These are phyloP conservation scores for Umbelopsis sp. DNA, from an alignment of 192 early-diverging fungal genomes.

Conservation along the genomic window DNA sequence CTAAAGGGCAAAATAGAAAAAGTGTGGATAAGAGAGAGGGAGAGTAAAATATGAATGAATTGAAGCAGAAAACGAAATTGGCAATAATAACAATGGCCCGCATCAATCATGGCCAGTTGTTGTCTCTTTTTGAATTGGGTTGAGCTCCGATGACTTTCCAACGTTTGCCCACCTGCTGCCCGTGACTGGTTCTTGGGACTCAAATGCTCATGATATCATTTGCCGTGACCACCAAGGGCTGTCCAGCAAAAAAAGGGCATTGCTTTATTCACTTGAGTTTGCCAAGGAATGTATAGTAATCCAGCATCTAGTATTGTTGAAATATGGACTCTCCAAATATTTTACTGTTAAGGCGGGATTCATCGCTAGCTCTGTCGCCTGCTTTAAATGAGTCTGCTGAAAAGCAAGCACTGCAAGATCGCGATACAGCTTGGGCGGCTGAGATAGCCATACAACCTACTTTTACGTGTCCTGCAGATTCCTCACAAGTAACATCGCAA, in stretches of 20 bases:
- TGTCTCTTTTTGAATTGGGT: conserved; percentile 23
- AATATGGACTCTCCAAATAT: background rate
- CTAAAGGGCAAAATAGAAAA: conserved; percentile 6
- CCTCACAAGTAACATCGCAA: too few species aligned
- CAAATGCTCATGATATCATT: conserved; percentile 1
- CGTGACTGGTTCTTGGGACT: background rate
- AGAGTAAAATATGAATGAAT: background rate
- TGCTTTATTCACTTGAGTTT: too few species aligned
- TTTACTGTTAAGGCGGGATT: background rate
- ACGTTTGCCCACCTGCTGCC: background rate
- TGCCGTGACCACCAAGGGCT: background rate
- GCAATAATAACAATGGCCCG: conserved; percentile 20
- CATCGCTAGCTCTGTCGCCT: too few species aligned
- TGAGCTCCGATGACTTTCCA: conserved; percentile 22
- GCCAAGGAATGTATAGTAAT: too few species aligned
- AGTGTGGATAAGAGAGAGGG: conserved; percentile 12
- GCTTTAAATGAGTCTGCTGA: too few species aligned
- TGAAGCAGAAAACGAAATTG: conserved; percentile 15
- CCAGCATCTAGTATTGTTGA: background rate
- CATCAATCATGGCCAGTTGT: conserved; percentile 17
- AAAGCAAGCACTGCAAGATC: too few species aligned
- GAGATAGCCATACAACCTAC: too few species aligned
- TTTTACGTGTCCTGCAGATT: too few species aligned
- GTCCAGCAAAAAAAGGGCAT: background rate
- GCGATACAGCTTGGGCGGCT: too few species aligned